A percentile compares a stretch with the other conserved stretches of the same genome.
Conservation (phyloP, 495 filamentous ascomycete genomes). For the Daldinia concentrica region DNA sequence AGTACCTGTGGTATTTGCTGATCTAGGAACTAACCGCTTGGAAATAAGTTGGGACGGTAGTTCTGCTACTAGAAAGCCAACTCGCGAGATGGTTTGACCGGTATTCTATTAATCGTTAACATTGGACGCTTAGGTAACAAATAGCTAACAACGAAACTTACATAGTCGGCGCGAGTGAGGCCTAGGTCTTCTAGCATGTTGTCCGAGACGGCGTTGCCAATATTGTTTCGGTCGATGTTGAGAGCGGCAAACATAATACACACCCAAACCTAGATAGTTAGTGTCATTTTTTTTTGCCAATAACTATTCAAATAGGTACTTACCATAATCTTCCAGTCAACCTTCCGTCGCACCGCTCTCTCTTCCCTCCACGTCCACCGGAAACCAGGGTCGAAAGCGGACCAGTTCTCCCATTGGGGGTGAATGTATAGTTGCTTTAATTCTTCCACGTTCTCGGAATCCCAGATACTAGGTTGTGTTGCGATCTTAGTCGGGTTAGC, state of each 20-base stretch:
- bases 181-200: constrained; percentile 50
- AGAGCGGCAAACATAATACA: constrained; percentile 42
- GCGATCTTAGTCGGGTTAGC: constrained; percentile 36
- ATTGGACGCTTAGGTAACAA: neutral
- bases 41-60: constrained; percentile 78
- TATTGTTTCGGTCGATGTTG: constrained; percentile 36
- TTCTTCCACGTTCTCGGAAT: constrained; percentile 43
- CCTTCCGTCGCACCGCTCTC: constrained; percentile 40
- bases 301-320: neutral
- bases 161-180: constrained; percentile 38
- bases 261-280: constrained; percentile 37
- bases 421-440: constrained; percentile 46
- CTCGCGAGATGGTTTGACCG: constrained; percentile 75
- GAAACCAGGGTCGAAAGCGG: constrained; percentile 42
- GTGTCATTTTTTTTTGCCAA: neutral
- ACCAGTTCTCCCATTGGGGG: constrained; percentile 42
- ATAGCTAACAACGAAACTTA: constrained; percentile 16
- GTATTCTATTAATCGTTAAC: constrained; percentile 65
- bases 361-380: constrained; percentile 44
- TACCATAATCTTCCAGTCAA: constrained; percentile 47
- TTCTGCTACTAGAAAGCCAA: constrained; percentile 75
- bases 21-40: constrained; percentile 59
- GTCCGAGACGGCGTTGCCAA: constrained; percentile 48
- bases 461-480: constrained; percentile 46
- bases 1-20: neutral